A percentile compares a stretch with the other conserved stretches of the same genome.
phyloP scores from a whole-genome alignment of 2,329 filamentous ascomycete genomes.

The Colletotrichum abscissum region DNA sequence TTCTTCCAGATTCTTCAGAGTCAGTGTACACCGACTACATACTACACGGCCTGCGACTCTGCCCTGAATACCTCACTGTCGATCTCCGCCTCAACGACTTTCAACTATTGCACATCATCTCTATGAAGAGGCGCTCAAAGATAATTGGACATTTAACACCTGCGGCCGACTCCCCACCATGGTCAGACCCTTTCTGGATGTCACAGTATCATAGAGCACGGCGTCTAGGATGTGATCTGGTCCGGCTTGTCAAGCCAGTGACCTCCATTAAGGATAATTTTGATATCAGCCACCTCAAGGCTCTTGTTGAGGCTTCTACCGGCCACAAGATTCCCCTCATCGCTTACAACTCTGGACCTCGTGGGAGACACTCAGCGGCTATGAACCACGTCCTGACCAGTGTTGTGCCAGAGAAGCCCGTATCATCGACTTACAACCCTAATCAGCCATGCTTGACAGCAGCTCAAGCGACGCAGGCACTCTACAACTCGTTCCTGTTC shows the following conservation, averaged over 20 bases:
- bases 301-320: constrained; percentile 56
- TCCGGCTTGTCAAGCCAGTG: constrained; percentile 70
- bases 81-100: constrained; percentile 68
- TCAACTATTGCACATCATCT: constrained; percentile 61
- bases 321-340: constrained; percentile 64
- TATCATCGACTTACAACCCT: constrained; percentile 38
- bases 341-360: constrained; percentile 72
- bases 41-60: constrained; percentile 69
- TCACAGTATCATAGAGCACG: constrained; percentile 69
- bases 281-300: constrained; percentile 66
- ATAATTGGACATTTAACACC: constrained; percentile 69
- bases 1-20: constrained; percentile 45
- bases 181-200: constrained; percentile 67
- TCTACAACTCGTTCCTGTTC: constrained; percentile 74
- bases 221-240: constrained; percentile 69
- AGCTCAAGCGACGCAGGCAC: constrained; percentile 70
- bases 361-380: constrained; percentile 73
- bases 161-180: constrained; percentile 56
- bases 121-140: constrained; percentile 65
- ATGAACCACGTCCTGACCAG: constrained; percentile 75
- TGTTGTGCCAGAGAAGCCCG: constrained; percentile 60
- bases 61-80: constrained; percentile 71
- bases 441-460: constrained; percentile 61
- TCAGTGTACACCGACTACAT: constrained; percentile 65
- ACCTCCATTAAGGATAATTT: constrained; percentile 71